Conservation (phyloP, 768 basidiomycete species). For the Boletellus sp. region DNA sequence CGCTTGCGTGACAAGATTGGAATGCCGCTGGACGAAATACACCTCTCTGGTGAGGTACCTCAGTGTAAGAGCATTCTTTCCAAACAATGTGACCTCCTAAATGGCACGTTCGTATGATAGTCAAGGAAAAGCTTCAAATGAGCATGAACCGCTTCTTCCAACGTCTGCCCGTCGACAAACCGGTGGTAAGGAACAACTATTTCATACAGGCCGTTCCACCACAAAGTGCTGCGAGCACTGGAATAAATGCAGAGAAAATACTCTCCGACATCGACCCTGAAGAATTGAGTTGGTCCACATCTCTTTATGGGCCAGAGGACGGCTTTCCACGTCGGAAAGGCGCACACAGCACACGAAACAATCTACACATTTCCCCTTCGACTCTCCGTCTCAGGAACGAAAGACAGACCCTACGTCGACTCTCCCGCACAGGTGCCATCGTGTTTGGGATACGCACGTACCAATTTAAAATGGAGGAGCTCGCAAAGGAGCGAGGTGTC, state of each 20-base stretch:
- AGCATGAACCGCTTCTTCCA: constrained; percentile 73
- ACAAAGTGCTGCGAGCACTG: background rate
- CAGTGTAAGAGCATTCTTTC: constrained; percentile 48
- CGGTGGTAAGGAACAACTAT: constrained; percentile 74
- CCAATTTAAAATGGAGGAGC: constrained; percentile 48
- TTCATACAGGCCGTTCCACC: constrained; percentile 39
- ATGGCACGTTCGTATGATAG: constrained; percentile 30
- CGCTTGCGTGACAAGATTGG: constrained; percentile 79
- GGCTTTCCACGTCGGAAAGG: constrained; percentile 27
- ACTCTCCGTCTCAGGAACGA: constrained; percentile 59
- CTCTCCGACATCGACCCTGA: constrained; percentile 49
- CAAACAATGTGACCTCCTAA: background rate
- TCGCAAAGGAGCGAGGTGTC: constrained; percentile 56
- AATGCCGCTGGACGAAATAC: constrained; percentile 68
- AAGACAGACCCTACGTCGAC: constrained; percentile 65
- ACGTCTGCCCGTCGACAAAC: constrained; percentile 62
- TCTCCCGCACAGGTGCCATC: constrained; percentile 61
- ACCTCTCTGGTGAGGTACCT: constrained; percentile 61
- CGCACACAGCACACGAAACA: constrained; percentile 7
- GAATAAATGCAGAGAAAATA: constrained; percentile 6
- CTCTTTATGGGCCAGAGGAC: constrained; percentile 56
- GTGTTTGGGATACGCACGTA: constrained; percentile 74
- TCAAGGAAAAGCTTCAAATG: constrained; percentile 57
- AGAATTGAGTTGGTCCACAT: constrained; percentile 62
- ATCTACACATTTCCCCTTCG: constrained; percentile 31